Base-by-base conservation (phyloP, 208 protist genomes). In the Acanthamoeba triangularis region DNA sequence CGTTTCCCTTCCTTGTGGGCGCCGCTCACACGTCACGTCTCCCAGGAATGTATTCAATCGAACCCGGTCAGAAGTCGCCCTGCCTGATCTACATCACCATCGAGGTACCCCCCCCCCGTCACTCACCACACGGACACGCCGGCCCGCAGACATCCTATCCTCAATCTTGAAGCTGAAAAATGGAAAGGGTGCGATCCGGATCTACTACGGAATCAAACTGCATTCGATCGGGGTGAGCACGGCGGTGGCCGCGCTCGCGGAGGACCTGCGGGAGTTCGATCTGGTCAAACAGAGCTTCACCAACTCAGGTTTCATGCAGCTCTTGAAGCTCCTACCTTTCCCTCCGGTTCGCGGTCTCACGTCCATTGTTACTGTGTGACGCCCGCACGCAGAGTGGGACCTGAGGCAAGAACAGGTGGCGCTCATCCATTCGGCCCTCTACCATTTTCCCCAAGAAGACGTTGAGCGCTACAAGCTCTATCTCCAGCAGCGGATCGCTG, bases 41-140 rank as follows among this genome's bases (percentile, higher is more conserved):
- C 23, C 59, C 67, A 87, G 78, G 78, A 28, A 59, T 67, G 47
- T 90, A 90, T n/a, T 90, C 82, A 41, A 35, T 90, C 30, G 82
- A 65, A n/a, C 52, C 47, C 18, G 82, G 82, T 49, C 13, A 37
- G 35, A 59, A 41, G 18, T 67, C 82, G 54, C 47, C 47, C 14
- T 90, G 82, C 33, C n/a, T 90, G 30, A 13, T 90, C 82, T 90
- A 90, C 54, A 41, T 90, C 25, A 90, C 82, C n/a, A 67, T 90
- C 8, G 82, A 90, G 72, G 72, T 80, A 49, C 69, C 0, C 16
- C 14, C n/a, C 11, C 20, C 20, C 14, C 56, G n/a, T n/a, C 56
- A 61, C 6, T 2, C 41, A 61, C 61, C 30, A 72, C n/a, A 16
- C 16, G 18, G 2, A 37, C 30, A 37, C 30, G n/a, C n/a, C 23